Conservation (phyloP, 345 rosid genomes). For the Cardamine resedifolia region DNA sequence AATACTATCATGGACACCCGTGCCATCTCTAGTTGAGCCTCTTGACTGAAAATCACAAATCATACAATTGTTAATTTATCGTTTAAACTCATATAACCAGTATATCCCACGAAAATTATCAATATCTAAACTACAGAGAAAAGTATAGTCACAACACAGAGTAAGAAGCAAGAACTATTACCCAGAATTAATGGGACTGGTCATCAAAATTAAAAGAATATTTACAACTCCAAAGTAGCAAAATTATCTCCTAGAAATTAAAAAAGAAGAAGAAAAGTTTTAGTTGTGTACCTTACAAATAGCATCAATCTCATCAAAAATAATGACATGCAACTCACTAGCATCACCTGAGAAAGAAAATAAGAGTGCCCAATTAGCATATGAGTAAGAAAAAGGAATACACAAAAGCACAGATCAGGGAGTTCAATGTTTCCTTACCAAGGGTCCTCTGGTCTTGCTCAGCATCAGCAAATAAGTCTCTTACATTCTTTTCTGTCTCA, state of each 20-base stretch:
- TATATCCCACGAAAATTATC: background rate
- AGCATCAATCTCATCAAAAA: conserved; percentile 99
- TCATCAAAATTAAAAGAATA: conserved; percentile 9
- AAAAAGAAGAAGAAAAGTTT: background rate
- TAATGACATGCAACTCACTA: conserved; percentile 94
- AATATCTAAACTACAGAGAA: background rate
- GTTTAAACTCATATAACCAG: background rate
- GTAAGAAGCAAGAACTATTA: background rate
- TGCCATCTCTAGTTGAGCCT: conserved; percentile 97
- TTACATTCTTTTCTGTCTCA: conserved; percentile 94
- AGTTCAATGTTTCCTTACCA: conserved; percentile 51
- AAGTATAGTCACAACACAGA: background rate
- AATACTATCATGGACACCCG: conserved; percentile 98
- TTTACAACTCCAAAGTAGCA: conserved; percentile 3
- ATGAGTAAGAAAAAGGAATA: conserved; percentile 5
- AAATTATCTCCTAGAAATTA: background rate
- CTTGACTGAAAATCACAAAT: conserved; percentile 65
- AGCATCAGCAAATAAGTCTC: conserved; percentile 98
- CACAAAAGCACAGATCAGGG: conserved; percentile 22
- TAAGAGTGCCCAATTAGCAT: conserved; percentile 15
- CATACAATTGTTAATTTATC: conserved; percentile 2
- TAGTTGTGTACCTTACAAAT: conserved; percentile 82
- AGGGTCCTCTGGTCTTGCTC: conserved; percentile 84
- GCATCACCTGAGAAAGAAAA: conserved; percentile 72
- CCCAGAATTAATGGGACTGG: background rate